Percentiles rank a stretch among this genome's conserved stretches.
phyloP scores from a whole-genome alignment of 371 early-diverging fungal genomes.

The Saksenaea vasiformis region DNA sequence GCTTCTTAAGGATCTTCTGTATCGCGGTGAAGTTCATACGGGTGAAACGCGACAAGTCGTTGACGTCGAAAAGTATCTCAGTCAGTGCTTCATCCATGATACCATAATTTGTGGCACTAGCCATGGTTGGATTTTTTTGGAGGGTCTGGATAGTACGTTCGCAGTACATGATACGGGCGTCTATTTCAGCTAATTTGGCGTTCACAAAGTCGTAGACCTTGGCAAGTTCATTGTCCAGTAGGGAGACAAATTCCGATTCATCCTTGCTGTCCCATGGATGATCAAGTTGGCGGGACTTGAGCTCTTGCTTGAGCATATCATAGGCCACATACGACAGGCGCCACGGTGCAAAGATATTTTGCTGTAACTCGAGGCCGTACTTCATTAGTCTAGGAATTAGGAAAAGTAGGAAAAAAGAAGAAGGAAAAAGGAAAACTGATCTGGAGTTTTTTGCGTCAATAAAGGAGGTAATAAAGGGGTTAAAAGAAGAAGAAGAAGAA shows the following conservation, averaged over 20 bases:
- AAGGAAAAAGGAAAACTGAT: not conserved
- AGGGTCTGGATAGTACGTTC: constrained; percentile 70
- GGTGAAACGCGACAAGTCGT: constrained; percentile 86
- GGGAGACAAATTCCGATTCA: constrained; percentile 74
- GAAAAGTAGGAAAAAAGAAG: not conserved
- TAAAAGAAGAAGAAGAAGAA: too few species aligned
- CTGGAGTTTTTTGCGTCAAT: not conserved
- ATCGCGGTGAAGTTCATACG: constrained; percentile 93
- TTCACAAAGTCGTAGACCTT: constrained; percentile 82
- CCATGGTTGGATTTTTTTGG: constrained; percentile 32
- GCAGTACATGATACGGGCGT: constrained; percentile 80
- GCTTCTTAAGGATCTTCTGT: constrained; percentile 93
- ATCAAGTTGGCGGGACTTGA: constrained; percentile 31
- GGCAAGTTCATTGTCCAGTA: constrained; percentile 74
- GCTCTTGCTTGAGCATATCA: constrained; percentile 28
- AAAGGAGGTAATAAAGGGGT: constrained; percentile 3
- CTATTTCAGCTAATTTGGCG: constrained; percentile 81
- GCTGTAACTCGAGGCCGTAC: constrained; percentile 23
- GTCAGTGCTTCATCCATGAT: constrained; percentile 50
- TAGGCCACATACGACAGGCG: constrained; percentile 30
- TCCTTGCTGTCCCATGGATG: constrained; percentile 57
- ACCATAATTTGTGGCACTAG: constrained; percentile 39
- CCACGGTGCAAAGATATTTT: constrained; percentile 33
- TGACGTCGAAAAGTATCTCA: constrained; percentile 69
- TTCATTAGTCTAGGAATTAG: constrained; percentile 19